Conservation (phyloP, 805 yeast genomes). For the Yamadazyma endophytica region DNA sequence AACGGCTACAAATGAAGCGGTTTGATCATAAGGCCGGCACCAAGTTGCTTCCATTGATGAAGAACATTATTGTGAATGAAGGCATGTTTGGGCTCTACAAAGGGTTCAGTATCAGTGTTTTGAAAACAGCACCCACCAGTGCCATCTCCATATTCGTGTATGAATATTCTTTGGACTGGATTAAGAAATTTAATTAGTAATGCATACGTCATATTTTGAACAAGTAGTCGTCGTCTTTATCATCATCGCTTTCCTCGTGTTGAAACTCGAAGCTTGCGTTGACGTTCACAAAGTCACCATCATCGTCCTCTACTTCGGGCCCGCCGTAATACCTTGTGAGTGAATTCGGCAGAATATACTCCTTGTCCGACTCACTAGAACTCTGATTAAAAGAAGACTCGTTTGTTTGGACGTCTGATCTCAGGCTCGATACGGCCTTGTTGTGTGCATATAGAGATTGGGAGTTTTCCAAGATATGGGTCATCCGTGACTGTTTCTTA, state of each 20-base stretch:
- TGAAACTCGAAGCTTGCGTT: constrained; percentile 16
- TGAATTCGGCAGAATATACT: constrained; percentile 40
- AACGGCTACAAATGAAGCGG: constrained; percentile 62
- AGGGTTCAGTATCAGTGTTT: constrained; percentile 65
- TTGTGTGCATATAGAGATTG: constrained; percentile 29
- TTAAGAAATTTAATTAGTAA: background rate
- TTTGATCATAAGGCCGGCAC: constrained; percentile 1
- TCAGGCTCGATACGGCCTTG: constrained; percentile 14
- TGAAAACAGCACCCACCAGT: constrained; percentile 78
- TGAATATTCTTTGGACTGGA: constrained; percentile 34
- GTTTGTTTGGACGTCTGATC: constrained; percentile 9
- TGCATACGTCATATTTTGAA: constrained; percentile 16
- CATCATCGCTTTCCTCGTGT: constrained; percentile 12
- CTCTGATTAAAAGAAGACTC: constrained; percentile 9
- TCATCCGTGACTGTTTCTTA: constrained; percentile 20
- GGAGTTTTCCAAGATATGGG: constrained; percentile 32
- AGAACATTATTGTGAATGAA: constrained; percentile 45
- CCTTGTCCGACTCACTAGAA: constrained; percentile 25
- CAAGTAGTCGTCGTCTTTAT: constrained; percentile 28
- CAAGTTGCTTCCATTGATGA: constrained; percentile 18
- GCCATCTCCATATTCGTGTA: constrained; percentile 67
- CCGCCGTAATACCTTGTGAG: constrained; percentile 25
- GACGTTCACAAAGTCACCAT: constrained; percentile 24
- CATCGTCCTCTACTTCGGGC: constrained; percentile 16
- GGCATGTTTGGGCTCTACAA: constrained; percentile 70